Percentiles rank a stretch among this genome's conserved stretches.
These are phyloP conservation scores for Astrephomene gubernaculifera DNA, from an alignment of 139 green algal species.

Conservation along the genomic window DNA sequence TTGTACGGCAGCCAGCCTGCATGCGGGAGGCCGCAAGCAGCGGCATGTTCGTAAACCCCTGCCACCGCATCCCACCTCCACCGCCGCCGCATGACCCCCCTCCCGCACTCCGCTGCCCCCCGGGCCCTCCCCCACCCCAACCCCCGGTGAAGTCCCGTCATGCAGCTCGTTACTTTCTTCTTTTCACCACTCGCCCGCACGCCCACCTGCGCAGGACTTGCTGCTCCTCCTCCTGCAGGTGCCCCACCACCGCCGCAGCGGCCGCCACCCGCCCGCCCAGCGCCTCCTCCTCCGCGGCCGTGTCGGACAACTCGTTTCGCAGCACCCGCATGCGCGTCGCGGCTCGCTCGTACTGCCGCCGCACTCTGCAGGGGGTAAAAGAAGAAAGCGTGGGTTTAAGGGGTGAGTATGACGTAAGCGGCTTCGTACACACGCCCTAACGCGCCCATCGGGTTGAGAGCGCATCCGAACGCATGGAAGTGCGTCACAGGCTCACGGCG, in stretches of 20 bases:
- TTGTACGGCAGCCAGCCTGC: conserved; percentile 41
- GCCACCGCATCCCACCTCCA: background rate
- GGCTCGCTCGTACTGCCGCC: conserved; percentile 46
- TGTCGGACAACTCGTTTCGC: conserved; percentile 54
- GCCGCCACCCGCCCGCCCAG: conserved; percentile 3
- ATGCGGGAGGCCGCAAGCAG: background rate
- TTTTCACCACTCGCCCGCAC: background rate
- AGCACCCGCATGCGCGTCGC: conserved; percentile 49
- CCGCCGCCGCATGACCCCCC: background rate
- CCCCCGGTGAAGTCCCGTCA: background rate
- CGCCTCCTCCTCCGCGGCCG: conserved; percentile 37
- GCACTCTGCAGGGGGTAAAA: too few species aligned
- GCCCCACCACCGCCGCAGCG: conserved; percentile 29
- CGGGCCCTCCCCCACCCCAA: background rate
- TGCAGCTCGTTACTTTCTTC: background rate
- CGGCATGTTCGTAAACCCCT: background rate
- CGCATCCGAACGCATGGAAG: too few species aligned
- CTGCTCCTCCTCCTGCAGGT: conserved; percentile 44
- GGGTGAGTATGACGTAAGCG: too few species aligned
- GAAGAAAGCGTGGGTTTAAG: too few species aligned
- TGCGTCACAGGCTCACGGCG: too few species aligned
- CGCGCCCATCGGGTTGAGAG: too few species aligned
- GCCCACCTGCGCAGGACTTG: conserved; percentile 1
- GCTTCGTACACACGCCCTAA: too few species aligned
- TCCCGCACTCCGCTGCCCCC: background rate